A percentile compares a stretch with the other conserved stretches of the same genome.
phyloP scores from a whole-genome alignment of 1,284 basidiomycete genomes.

The Sphagnurus paluster region DNA sequence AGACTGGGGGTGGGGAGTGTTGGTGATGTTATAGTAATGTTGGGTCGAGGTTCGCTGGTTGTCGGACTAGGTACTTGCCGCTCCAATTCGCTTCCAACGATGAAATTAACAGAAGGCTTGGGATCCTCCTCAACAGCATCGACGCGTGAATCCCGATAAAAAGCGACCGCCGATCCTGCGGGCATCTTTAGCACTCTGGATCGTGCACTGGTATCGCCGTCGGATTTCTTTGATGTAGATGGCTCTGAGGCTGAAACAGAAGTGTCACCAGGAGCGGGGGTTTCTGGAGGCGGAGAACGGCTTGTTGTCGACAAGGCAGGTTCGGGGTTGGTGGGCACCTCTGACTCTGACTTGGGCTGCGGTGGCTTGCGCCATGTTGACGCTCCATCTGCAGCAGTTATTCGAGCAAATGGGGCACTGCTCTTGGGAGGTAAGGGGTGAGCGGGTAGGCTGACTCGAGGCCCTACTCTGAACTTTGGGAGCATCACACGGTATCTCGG shows the following conservation, averaged over 20 bases:
- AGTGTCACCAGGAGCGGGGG: constrained; percentile 28
- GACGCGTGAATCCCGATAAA: constrained; percentile 61
- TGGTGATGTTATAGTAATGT: constrained; percentile 15
- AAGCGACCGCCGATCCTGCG: constrained; percentile 67
- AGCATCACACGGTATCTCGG: constrained; percentile 53
- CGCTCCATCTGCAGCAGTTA: constrained; percentile 48
- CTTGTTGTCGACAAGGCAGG: constrained; percentile 50
- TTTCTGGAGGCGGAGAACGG: constrained; percentile 60
- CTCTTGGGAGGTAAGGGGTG: constrained; percentile 26
- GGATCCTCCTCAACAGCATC: constrained; percentile 44
- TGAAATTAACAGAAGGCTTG: constrained; percentile 61
- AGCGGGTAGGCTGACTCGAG: constrained; percentile 46
- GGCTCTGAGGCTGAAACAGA: constrained; percentile 28
- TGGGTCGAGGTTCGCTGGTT: constrained; percentile 17
- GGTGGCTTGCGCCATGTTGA: constrained; percentile 58
- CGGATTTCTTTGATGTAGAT: constrained; percentile 26
- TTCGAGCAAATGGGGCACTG: constrained; percentile 47
- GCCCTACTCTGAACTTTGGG: constrained; percentile 40
- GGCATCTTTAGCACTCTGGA: constrained; percentile 57
- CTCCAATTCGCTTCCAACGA: constrained; percentile 75
- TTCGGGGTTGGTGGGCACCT: constrained; percentile 19
- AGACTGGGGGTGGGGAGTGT: constrained; percentile 5
- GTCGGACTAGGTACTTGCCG: constrained; percentile 19
- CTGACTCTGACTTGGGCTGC: constrained; percentile 17
- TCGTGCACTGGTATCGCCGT: constrained; percentile 27